Conservation (phyloP, 1,284 basidiomycete genomes). For the Chondrostereum purpureum region DNA sequence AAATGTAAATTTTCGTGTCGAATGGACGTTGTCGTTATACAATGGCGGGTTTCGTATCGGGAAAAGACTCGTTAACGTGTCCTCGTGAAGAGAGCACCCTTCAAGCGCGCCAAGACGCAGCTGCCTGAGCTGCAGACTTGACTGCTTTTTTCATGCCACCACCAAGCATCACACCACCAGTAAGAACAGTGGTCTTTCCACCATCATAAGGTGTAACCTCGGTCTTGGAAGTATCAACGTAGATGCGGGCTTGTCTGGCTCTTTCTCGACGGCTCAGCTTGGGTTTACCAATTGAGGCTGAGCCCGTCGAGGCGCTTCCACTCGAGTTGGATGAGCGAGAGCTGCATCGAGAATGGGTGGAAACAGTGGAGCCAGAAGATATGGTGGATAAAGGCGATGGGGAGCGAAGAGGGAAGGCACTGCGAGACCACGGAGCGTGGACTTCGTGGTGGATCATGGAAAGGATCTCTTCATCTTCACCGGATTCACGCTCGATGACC, state of each 20-base stretch:
- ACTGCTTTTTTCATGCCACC: slow-evolving; percentile 30
- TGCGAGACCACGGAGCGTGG: slow-evolving; percentile 54
- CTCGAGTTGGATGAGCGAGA: slow-evolving; percentile 67
- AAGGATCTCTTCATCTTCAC: slow-evolving; percentile 67
- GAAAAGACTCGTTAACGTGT: slow-evolving; percentile 15
- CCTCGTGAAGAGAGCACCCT: slow-evolving; percentile 6
- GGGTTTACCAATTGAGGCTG: slow-evolving; percentile 23
- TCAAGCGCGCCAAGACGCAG: slow-evolving; percentile 42
- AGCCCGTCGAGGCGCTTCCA: slow-evolving; percentile 59
- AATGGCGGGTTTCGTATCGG: slow-evolving; percentile 1
- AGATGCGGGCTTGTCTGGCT: slow-evolving; percentile 59
- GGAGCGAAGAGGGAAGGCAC: slow-evolving; percentile 50
- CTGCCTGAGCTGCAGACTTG: slow-evolving; percentile 18
- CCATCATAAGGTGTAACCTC: slow-evolving; percentile 79
- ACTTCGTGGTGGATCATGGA: slow-evolving; percentile 66
- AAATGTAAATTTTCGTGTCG: background rate
- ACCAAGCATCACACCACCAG: slow-evolving; percentile 80
- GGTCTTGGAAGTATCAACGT: slow-evolving; percentile 62
- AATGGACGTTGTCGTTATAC: background rate
- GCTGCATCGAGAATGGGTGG: slow-evolving; percentile 66
- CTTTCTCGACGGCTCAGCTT: slow-evolving; percentile 62
- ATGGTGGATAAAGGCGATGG: slow-evolving; percentile 51
- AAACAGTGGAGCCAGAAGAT: slow-evolving; percentile 53
- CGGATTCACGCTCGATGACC: slow-evolving; percentile 57
- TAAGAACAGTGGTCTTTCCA: slow-evolving; percentile 78